A percentile compares a stretch with the other conserved stretches of the same genome.
Evolutionary conservation across 768 basidiomycete genomes (phyloP).

Genomic region (Lenzites betulinus): DNA sequence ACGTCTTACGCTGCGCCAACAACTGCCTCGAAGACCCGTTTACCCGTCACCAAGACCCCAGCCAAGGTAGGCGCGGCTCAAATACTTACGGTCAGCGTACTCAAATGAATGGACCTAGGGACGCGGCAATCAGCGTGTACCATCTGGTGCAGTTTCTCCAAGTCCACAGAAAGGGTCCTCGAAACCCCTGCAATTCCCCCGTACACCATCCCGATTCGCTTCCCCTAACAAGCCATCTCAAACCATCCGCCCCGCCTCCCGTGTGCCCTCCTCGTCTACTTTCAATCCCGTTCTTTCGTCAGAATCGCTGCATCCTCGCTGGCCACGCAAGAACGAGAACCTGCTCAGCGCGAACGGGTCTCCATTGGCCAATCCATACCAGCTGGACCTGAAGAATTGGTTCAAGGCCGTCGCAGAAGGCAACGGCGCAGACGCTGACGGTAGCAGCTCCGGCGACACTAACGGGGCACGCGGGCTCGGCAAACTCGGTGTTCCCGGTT

Average conservation of each 20-base stretch:
- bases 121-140: slow-evolving; percentile 32
- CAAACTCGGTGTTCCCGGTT: slow-evolving; percentile 25
- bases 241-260: slow-evolving; percentile 33
- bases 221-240: slow-evolving; percentile 48
- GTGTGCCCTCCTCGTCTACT: slow-evolving; percentile 57
- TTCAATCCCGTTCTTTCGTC: slow-evolving; percentile 72
- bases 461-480: slow-evolving; percentile 17
- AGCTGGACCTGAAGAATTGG: slow-evolving; percentile 66
- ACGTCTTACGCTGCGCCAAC: slow-evolving; percentile 53
- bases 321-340: slow-evolving; percentile 73
- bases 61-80: slow-evolving; percentile 27
- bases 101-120: slow-evolving; percentile 21
- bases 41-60: slow-evolving; percentile 33
- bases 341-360: slow-evolving; percentile 84
- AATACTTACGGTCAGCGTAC: neutral
- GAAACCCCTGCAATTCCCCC: slow-evolving; percentile 31
- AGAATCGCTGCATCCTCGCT: slow-evolving; percentile 45
- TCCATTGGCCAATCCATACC: slow-evolving; percentile 77
- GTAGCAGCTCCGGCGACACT: slow-evolving; percentile 17
- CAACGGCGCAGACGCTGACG: slow-evolving; percentile 29
- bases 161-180: slow-evolving; percentile 37
- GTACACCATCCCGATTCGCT: slow-evolving; percentile 40
- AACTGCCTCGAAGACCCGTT: slow-evolving; percentile 50
- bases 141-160: slow-evolving; percentile 33
- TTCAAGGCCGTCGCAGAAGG: slow-evolving; percentile 40